Base-by-base conservation (phyloP, 2,329 filamentous ascomycete species). In the Beauveria australis region DNA sequence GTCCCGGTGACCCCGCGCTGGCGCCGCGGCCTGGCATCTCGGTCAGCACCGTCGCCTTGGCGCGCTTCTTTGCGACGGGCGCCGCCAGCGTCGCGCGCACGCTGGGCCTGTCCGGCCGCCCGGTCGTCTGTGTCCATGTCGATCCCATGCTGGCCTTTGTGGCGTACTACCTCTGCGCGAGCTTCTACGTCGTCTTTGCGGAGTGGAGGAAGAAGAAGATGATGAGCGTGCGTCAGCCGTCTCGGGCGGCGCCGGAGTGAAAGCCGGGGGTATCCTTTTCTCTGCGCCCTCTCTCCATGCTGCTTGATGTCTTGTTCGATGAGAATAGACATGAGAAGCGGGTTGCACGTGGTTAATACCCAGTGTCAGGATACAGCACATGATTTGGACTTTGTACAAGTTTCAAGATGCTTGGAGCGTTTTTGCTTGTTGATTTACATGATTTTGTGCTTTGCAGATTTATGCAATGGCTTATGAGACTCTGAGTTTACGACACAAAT, bases 131-230 rank as follows among this genome's bases (percentile, higher is more conserved):
- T 8, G 44, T 60, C 22, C 52, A 24, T n/a, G 59, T 60, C 33
- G 59, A 60, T 3, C 59, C 59, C 18, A 41, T 54, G 30, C 52
- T 60, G 8, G 51, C 59, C 9, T 60, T 54, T 41, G 33, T 60
- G 14, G 59, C 52, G 3, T 60, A 60, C 24, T 60, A 53, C 8
- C 22, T 53, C 7, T 60, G 59, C 33, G 56, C 56, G 10, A 52
- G 37, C 40, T 59, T 59, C 26, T 43, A 24, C 24, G 47, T 16
- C 37, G 56, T 44, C 10, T 52, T 51, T 16, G 37, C 18, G 10
- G 56, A 16, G 37, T 59, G 56, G 56, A 33, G 9, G 30, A 40
- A 48, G 47, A 33, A 16, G 44, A 47, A 26, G 28, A 30, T 26
- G 43, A 26, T 12, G 2, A 49, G 5, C 24, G 22, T 40, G 52